Conservation (phyloP, 2,329 filamentous ascomycete species). For the Trichophyton rubrum region DNA sequence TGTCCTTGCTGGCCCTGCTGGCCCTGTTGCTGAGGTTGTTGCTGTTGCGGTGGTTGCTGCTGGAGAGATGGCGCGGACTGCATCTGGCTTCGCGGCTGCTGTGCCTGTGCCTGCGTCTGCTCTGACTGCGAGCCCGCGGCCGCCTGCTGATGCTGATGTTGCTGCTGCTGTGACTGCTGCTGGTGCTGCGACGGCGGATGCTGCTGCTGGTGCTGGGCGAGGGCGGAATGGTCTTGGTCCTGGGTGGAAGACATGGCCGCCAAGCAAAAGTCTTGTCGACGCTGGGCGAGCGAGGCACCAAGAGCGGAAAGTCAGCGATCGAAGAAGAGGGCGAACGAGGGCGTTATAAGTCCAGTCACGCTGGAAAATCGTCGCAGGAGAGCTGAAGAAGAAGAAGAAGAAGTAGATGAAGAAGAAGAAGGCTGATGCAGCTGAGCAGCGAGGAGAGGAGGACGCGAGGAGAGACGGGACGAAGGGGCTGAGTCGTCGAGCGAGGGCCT, state of each 20-base stretch:
- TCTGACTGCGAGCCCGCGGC: background rate
- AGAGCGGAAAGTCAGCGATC: background rate
- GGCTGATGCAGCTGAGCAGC: background rate
- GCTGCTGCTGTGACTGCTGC: conserved; percentile 4
- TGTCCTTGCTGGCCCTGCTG: background rate
- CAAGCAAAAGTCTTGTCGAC: conserved; percentile 14
- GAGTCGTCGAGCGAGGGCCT: background rate
- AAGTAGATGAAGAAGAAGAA: conserved; percentile 1
- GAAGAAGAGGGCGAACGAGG: background rate
- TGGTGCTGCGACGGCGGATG: conserved; percentile 4
- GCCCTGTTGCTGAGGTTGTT: conserved; percentile 4
- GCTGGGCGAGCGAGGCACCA: background rate
- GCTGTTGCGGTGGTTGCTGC: conserved; percentile 12
- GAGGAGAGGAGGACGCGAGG: background rate
- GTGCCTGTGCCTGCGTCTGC: conserved; percentile 2
- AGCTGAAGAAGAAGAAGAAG: background rate
- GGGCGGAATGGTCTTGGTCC: conserved; percentile 22
- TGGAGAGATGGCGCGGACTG: conserved; percentile 10
- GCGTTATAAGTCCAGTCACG: background rate
- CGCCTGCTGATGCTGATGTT: background rate
- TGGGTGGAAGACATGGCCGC: conserved; percentile 29
- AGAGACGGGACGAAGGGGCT: background rate
- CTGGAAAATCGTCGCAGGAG: background rate
- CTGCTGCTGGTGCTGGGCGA: conserved; percentile 10
- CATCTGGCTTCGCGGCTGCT: conserved; percentile 4